Evolutionary conservation across 2,329 filamentous ascomycete species (phyloP), one percentile per base, ranked within the genome.

Genomic region (Paraconiothyrium brasiliense): DNA sequence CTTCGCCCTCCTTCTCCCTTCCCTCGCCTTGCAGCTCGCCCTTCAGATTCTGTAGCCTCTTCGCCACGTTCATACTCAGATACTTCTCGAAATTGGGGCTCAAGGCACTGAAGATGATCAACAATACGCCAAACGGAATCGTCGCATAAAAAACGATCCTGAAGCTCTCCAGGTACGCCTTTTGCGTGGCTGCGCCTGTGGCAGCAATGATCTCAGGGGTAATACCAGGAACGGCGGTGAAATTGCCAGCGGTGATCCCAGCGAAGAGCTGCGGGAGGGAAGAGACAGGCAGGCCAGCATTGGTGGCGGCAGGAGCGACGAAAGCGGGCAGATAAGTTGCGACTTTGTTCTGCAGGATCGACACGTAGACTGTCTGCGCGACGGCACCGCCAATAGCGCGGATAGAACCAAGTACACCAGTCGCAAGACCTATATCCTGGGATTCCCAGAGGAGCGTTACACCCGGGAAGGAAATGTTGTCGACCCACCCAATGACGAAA

Each of bases 161-260:
- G 43, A 69, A 69, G 51, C 54, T 61, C 41, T 64, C 61, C 2
- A 69, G 27, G 66, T 84, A 83, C n/a, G 81, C 81, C 11, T 73
- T 71, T 63, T 79, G 77, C 9, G 79, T 62, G 24, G 80, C 78
- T 0, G 62, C 58, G 2, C 64, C 71, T 0, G 81, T 79, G 0
- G 78, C 66, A 0, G 59, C 68, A n/a, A 71, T 67, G 22, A 76
- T 69, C 0, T 67, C 67, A 1, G 66, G 59, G 0, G 70, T 70
- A 32, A 76, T 71, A 3, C 67, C 73, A n/a, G 69, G 69, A 13
- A 75, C 71, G 9, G 58, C 60, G 4, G 63, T 60, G 56, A 76
- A 72, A 34, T 73, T 56, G 4, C 73, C 70, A 1, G 58, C 30
- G 0, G 69, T 66, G 51, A 76, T 71, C 13, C 70, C 66, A 3